Evolutionary conservation across 768 basidiomycete species (phyloP).

Genomic region (Pisolithus tinctorius): DNA sequence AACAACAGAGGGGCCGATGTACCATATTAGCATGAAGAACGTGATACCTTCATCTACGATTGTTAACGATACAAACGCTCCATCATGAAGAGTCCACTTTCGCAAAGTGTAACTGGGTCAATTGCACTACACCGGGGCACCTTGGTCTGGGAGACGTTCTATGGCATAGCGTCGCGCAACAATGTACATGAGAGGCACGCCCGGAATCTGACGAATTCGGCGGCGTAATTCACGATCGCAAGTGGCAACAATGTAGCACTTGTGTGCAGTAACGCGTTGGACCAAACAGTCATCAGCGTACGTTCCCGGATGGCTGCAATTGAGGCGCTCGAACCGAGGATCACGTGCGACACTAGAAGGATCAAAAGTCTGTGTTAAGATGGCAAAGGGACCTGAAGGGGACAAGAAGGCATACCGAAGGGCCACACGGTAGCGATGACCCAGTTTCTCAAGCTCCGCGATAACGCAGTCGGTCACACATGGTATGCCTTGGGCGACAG

Average conservation of each 20-base stretch:
- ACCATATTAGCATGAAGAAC: no score
- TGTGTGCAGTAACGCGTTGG: constrained; percentile 89
- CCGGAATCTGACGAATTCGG: constrained; percentile 86
- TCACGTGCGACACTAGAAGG: constrained; percentile 88
- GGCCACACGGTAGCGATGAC: constrained; percentile 91
- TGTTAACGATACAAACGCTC: not conserved
- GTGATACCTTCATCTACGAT: no score
- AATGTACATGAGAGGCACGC: constrained; percentile 97
- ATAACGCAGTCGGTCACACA: constrained; percentile 99
- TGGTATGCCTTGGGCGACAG: constrained; percentile 68
- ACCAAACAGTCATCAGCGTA: constrained; percentile 99
- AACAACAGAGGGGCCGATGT: not conserved
- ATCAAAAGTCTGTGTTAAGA: constrained; percentile 3
- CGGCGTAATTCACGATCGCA: constrained; percentile 93
- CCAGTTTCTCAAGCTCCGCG: constrained; percentile 96
- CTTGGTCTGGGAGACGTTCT: constrained; percentile 91
- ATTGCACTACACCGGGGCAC: constrained; percentile 52
- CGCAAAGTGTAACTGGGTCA: not conserved
- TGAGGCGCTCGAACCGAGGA: constrained; percentile 90
- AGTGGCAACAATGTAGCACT: constrained; percentile 96
- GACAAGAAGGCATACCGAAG: constrained; percentile 56
- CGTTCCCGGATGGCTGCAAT: constrained; percentile 90
- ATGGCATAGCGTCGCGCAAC: constrained; percentile 89
- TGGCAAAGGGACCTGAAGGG: not conserved
- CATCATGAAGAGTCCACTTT: not conserved